phyloP scores from a whole-genome alignment of 768 basidiomycete species.

The Galerina sulciceps region DNA sequence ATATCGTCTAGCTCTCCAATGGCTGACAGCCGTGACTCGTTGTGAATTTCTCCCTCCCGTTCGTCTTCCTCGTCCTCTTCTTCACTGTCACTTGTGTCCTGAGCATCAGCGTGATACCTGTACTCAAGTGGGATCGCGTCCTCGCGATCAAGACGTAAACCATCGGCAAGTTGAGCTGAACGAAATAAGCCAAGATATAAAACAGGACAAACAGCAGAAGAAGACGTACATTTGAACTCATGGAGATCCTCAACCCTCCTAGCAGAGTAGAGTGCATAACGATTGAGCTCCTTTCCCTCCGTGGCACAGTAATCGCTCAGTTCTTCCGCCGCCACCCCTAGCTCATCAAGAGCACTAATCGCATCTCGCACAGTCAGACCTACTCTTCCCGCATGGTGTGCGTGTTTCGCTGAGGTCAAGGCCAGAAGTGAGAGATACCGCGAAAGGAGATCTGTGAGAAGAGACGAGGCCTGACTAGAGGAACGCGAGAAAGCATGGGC shows the following conservation, averaged over 20 bases:
- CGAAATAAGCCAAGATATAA: slow-evolving; percentile 28
- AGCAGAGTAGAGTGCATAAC: slow-evolving; percentile 66
- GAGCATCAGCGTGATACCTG: slow-evolving; percentile 34
- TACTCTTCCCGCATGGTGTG: slow-evolving; percentile 74
- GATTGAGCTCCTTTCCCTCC: slow-evolving; percentile 70
- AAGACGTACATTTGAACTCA: slow-evolving; percentile 69
- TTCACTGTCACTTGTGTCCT: slow-evolving; percentile 34
- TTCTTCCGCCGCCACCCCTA: slow-evolving; percentile 75
- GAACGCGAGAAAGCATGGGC: slow-evolving; percentile 79
- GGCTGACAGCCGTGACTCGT: slow-evolving; percentile 1
- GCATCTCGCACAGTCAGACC: slow-evolving; percentile 63
- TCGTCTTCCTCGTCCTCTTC: slow-evolving; percentile 21
- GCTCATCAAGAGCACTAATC: slow-evolving; percentile 68
- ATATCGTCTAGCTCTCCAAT: slow-evolving; percentile 19
- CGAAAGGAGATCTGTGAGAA: slow-evolving; percentile 76
- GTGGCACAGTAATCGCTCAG: slow-evolving; percentile 65
- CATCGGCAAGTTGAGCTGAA: slow-evolving; percentile 63
- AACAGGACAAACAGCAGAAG: slow-evolving; percentile 33
- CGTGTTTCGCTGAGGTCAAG: slow-evolving; percentile 70
- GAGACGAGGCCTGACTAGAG: slow-evolving; percentile 70
- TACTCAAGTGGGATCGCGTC: slow-evolving; percentile 61
- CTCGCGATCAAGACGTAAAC: slow-evolving; percentile 56
- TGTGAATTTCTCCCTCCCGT: neutral
- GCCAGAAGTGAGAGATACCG: slow-evolving; percentile 73
- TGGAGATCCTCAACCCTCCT: slow-evolving; percentile 73